Base-by-base conservation (phyloP, 1,284 basidiomycete genomes). In the Ceratobasidium sp. region DNA sequence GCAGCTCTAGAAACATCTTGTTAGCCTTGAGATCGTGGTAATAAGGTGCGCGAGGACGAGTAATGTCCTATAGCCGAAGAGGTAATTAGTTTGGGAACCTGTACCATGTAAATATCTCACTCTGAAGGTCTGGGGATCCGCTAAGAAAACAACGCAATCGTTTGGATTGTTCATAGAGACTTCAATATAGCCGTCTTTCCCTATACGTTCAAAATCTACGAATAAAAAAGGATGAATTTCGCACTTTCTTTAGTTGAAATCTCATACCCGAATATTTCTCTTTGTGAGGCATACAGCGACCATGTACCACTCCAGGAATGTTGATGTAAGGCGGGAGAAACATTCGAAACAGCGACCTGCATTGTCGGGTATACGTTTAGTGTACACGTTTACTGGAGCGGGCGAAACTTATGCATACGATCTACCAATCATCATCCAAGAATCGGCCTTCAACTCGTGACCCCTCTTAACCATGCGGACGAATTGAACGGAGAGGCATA, bases 41-140 rank as follows among this genome's bases (percentile, higher is more conserved):
- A 28, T 33, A 61, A 10, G 57, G 57, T 9, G 5, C 57, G 5
- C 57, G 57, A 61, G 57, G 57, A 33, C 57, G 23, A 10, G 57
- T 38, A 61, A 61, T 61, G 17, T 61, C 57, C 57, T 61, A 20
- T 20, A 46, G 13, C 44, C 44, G 44, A 6, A 46, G 7, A 20
- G 54, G 7, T 5, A 5, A 20, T 56, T 26, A 56, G 54, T 56
- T 26, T 56, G 54, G 5, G 5, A 20, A 10, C 20, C 17, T 7
- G 6, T 56, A 7, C 17, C 10, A 61, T 10, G 10, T 28, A 28
- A 10, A 17, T 23, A 26, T 6, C 38, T 38, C 26, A 70, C 67
- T 38, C 57, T 70, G 52, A 70, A 46, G n/a, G 65, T 46, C 28
- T 52, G 65, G 26, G 46, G 65, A 50, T 67, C 65, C 6, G 65